Evolutionary conservation across 2,329 filamentous ascomycete species (phyloP), one percentile per base, ranked within the genome.

Genomic region (Gaeumannomyces sp.): DNA sequence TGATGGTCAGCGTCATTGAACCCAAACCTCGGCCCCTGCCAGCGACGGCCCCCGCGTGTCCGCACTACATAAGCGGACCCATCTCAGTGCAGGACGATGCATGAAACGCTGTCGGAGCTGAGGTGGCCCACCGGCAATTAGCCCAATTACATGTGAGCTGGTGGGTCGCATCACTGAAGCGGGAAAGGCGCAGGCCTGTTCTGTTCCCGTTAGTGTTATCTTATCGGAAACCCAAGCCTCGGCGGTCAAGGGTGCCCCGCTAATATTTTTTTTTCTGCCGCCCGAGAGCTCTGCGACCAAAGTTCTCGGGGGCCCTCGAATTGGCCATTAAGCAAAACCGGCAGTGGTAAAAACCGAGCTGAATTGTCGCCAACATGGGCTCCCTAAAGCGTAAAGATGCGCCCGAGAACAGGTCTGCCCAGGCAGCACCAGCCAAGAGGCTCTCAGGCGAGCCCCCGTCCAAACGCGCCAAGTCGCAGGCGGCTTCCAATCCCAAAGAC

Each of bases 321-420:
- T 57, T 59, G 33, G 62, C 38, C 56, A 33, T 61, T 29, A 7
- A 53, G 25, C 45, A 53, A 53, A n/a, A 58, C 61, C 56, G 57
- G 31, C 60, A 13, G 31, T 63, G 31, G 53, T 27, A n/a, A 38
- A 31, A 22, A 45, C 53, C 71, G n/a, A n/a, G 45, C 45, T 25
- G 19, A 8, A 53, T 25, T n/a, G 45, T 25, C 45, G 71, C 73
- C 69, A 79, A 61, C 65, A 86, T 86, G 84, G 82, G 81, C 72
- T 79, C 80, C 64, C 77, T 85, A 67, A 86, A 86, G 72, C 78
- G 84, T 71, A 86, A 86, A 76, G 82, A 83, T 74, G 82, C 81
- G 71, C 83, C 83, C 28, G 81, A 78, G 57, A 81, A 77, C 71
- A 75, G 81, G 72, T 78, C 80, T 64, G 75, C 81, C 64, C 45